phyloP scores from a whole-genome alignment of 306 rosid genomes.

The Citrullus mucosospermus region DNA sequence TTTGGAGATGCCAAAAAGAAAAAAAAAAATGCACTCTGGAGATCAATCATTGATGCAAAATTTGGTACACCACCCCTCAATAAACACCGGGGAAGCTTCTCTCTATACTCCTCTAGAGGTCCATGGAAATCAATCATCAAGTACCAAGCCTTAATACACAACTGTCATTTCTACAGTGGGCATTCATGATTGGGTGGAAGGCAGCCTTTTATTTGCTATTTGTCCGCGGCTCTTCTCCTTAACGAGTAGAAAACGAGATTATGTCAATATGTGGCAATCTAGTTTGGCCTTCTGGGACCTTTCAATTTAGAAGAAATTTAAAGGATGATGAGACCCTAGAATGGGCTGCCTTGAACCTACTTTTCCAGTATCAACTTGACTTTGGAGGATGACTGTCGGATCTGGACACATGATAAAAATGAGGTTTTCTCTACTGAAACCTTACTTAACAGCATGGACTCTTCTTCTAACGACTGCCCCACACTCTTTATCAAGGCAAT shows the following conservation, averaged over 20 bases:
- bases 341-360: neutral
- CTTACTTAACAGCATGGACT: neutral
- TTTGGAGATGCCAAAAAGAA: neutral
- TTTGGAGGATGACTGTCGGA: neutral
- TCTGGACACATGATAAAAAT: neutral
- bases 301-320: no score
- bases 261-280: neutral
- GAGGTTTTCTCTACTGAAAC: neutral
- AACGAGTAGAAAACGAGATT: no score
- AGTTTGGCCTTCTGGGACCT: neutral
- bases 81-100: no score
- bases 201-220: no score
- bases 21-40: neutral
- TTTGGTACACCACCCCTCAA: no score
- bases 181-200: no score
- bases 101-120: no score
- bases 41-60: neutral
- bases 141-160: no score
- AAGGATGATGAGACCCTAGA: neutral
- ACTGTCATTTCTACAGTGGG: no score
- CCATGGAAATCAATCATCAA: no score
- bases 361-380: neutral
- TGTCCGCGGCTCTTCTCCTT: neutral
- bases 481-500: neutral
- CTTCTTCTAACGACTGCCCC: neutral